Base-by-base conservation (phyloP, 345 rosid genomes). In the Abelmoschus esculentus region DNA sequence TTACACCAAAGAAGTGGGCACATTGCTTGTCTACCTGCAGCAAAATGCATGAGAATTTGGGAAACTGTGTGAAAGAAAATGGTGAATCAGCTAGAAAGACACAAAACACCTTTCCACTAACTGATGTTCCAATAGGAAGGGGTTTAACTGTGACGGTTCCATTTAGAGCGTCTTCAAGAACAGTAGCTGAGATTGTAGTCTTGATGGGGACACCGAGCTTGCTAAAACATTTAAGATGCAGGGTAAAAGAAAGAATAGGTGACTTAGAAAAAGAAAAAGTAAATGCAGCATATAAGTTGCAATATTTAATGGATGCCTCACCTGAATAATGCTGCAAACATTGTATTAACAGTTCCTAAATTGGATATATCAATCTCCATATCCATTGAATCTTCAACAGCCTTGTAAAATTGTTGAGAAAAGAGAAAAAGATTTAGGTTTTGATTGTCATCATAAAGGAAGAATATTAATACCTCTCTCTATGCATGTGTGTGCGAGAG, bases 281-380 rank as follows among this genome's bases (percentile, higher is more conserved):
- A 58, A 44, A 54, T 34, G 38, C 42, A 17, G 28, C 55, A 60
- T 66, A 71, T 70, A 5, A 49, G 44, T 7, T 5, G 34, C 54
- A 55, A 49, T 19, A 42, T 22, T 54, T 38, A 49, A 69, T 58
- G 38, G 66, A 53, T 66, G 7, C 9, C 42, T 38, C 53, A 88
- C 99, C 99, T 95, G 89, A 95, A 95, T 69, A 95, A 83, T 50
- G 99, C 99, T 3, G 99, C 98, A 88, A 95, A 95, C 90, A 95
- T 86, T 3, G 99, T 91, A 80, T 95, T 95, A 28, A 95, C 99
- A 12, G 99, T 90, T 72, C 99, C 99, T 1, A 95, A 86, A 76
- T 91, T 95, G 38, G 99, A 95, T 78, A 95, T 84, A 78, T 95
- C 99, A 66, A 95, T 87, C 81, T 95, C 98, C 97, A 95, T 88